phyloP scores from a whole-genome alignment of 2,329 filamentous ascomycete genomes.

The Penicillium expansum region DNA sequence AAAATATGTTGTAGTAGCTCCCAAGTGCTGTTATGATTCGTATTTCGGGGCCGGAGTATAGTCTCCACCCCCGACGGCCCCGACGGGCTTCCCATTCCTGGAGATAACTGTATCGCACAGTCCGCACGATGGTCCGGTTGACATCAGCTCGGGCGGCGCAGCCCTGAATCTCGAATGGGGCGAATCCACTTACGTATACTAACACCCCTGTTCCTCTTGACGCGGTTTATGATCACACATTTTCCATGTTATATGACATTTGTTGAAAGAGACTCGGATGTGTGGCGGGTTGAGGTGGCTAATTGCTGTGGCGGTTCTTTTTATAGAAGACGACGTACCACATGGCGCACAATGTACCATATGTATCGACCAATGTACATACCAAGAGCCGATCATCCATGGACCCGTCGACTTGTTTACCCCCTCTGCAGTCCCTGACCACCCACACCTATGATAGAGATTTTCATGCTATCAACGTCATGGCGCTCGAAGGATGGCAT shows the following conservation, averaged over 20 bases:
- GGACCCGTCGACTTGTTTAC: not conserved
- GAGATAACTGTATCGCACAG: not conserved
- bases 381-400: not conserved
- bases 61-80: not conserved
- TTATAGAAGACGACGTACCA: conserved; percentile 3
- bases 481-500: conserved; percentile 3
- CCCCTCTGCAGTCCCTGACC: not conserved
- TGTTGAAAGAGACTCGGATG: not conserved
- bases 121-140: not conserved
- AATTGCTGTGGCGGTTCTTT: conserved; percentile 6
- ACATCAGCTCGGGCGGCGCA: not conserved
- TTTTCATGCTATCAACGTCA: conserved; percentile 6
- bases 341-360: not conserved
- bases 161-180: not conserved
- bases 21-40: not conserved
- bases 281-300: not conserved
- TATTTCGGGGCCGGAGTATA: not conserved
- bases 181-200: not conserved
- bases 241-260: not conserved
- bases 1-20: not conserved
- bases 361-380: too few species aligned
- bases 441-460: not conserved
- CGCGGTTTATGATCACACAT: not conserved
- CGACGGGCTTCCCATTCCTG: not conserved
- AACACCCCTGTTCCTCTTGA: not conserved